These are phyloP conservation scores for Aspergillus viridinutans DNA, from an alignment of 2,329 filamentous ascomycete species.

Conservation along the genomic window DNA sequence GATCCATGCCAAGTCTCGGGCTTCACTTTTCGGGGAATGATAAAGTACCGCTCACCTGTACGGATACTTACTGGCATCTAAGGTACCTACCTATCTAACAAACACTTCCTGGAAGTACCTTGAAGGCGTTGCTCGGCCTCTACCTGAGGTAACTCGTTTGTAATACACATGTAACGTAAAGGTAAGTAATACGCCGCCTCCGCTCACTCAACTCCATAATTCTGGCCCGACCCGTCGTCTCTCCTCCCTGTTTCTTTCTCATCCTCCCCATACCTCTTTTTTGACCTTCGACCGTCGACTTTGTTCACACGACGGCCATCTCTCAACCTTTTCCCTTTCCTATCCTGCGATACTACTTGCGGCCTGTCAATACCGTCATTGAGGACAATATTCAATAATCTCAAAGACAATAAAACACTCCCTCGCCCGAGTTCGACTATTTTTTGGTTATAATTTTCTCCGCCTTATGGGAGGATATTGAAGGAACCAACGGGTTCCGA, in stretches of 20 bases:
- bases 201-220: background rate
- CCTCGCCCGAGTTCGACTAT: background rate
- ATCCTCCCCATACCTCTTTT: conserved; percentile 1
- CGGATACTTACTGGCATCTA: background rate
- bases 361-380: background rate
- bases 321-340: background rate
- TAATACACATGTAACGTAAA: background rate
- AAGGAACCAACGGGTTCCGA: background rate
- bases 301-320: background rate
- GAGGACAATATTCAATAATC: background rate
- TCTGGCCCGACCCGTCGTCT: background rate
- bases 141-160: background rate
- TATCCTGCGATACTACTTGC: background rate
- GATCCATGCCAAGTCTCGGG: conserved; percentile 4
- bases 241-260: background rate
- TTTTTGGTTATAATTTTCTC: background rate
- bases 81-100: too few relatives aligned
- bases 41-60: background rate
- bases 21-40: conserved; percentile 6
- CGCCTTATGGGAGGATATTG: background rate
- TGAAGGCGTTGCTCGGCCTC: background rate
- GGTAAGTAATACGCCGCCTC: background rate
- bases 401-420: background rate
- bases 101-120: background rate
- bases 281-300: background rate